phyloP scores from a whole-genome alignment of 2,329 filamentous ascomycete genomes.

The Ilyonectria sp. region DNA sequence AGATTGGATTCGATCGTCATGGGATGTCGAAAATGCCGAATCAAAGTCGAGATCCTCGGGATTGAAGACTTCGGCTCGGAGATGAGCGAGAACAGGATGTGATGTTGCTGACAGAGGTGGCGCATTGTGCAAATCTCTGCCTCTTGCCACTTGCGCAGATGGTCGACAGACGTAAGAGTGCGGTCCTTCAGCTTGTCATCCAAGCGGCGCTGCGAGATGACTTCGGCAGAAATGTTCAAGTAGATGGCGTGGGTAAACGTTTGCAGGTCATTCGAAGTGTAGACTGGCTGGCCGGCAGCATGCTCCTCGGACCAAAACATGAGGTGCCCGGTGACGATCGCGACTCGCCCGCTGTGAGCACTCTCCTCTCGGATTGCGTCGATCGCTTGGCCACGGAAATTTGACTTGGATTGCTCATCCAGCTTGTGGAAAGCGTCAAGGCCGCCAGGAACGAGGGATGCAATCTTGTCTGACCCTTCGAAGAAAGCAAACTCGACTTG shows the following conservation, averaged over 20 bases:
- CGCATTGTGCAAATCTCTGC: slow-evolving; percentile 61
- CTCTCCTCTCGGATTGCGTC: slow-evolving; percentile 58
- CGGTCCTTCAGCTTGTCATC: slow-evolving; percentile 58
- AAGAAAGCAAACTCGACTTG: slow-evolving; percentile 60
- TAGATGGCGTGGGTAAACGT: slow-evolving; percentile 73
- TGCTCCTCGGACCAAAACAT: slow-evolving; percentile 66
- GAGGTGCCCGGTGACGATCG: slow-evolving; percentile 69
- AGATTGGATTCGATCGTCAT: slow-evolving; percentile 56
- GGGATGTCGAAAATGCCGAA: slow-evolving; percentile 28
- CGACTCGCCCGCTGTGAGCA: slow-evolving; percentile 50
- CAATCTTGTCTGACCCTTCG: slow-evolving; percentile 68
- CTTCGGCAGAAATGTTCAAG: slow-evolving; percentile 57
- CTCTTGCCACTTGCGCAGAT: slow-evolving; percentile 64
- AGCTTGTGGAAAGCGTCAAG: slow-evolving; percentile 63
- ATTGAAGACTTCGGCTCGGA: slow-evolving; percentile 45
- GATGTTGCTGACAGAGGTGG: slow-evolving; percentile 58
- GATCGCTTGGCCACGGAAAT: slow-evolving; percentile 63
- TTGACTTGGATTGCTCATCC: slow-evolving; percentile 52
- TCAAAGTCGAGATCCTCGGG: slow-evolving; percentile 12
- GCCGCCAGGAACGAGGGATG: slow-evolving; percentile 59
- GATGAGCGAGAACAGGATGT: slow-evolving; percentile 62
- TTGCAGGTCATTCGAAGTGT: slow-evolving; percentile 61
- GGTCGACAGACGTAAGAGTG: slow-evolving; percentile 47
- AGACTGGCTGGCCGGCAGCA: slow-evolving; percentile 50
- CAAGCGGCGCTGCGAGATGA: slow-evolving; percentile 55